Percentiles rank a stretch among this genome's conserved stretches.
Conservation (phyloP, 2,329 filamentous ascomycete species). For the Stemphylium vesicarium region DNA sequence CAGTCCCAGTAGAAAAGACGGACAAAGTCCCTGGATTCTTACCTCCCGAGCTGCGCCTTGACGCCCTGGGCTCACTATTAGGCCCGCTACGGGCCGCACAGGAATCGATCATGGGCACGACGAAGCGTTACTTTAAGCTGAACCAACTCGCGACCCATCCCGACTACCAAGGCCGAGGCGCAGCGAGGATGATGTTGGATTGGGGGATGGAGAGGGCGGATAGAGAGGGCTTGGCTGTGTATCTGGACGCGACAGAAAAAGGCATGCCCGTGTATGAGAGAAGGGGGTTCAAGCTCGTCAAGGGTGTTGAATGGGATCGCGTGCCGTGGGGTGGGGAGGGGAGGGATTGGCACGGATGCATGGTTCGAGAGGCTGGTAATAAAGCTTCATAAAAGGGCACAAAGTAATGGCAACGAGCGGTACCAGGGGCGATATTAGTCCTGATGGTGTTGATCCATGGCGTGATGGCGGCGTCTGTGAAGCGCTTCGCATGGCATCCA, state of each 20-base stretch:
- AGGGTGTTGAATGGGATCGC: slow-evolving; percentile 32
- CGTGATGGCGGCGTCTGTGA: not conserved
- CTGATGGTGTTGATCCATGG: not conserved
- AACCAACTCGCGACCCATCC: slow-evolving; percentile 46
- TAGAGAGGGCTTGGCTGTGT: slow-evolving; percentile 44
- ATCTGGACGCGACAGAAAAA: slow-evolving; percentile 49
- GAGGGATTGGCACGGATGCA: slow-evolving; percentile 40
- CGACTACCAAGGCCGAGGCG: slow-evolving; percentile 49
- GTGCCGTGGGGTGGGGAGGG: slow-evolving; percentile 38
- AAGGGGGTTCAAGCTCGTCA: slow-evolving; percentile 33
- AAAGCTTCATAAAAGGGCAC: not conserved
- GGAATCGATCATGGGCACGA: slow-evolving; percentile 34
- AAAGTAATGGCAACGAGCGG: not conserved
- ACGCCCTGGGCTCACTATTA: slow-evolving; percentile 35
- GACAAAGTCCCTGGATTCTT: slow-evolving; percentile 67
- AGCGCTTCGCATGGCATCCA: not conserved
- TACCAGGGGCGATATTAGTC: too few species aligned
- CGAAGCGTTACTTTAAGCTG: slow-evolving; percentile 36
- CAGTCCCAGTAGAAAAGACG: slow-evolving; percentile 6
- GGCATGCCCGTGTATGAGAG: slow-evolving; percentile 50
- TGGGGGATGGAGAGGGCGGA: slow-evolving; percentile 52
- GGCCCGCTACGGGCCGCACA: slow-evolving; percentile 31
- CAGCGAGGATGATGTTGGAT: slow-evolving; percentile 47
- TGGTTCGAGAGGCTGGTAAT: slow-evolving; percentile 18
- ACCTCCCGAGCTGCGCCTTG: slow-evolving; percentile 66